These are phyloP conservation scores for Nepenthes gracilis DNA, from an alignment of 148 eudicot species.

Conservation along the genomic window DNA sequence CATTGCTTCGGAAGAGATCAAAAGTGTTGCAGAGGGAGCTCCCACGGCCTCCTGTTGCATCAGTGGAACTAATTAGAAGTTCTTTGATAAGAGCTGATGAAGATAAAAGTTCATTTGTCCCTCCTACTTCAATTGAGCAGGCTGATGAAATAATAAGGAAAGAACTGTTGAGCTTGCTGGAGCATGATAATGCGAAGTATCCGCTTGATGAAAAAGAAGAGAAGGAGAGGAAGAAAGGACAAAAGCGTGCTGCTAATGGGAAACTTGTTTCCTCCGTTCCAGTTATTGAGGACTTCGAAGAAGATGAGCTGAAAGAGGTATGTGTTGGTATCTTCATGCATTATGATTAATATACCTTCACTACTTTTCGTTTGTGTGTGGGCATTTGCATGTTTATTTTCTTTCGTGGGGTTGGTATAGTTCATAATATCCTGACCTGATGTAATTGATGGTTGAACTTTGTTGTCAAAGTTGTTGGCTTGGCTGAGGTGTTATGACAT, in stretches of 20 bases:
- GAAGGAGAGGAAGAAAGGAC: constrained; percentile 80
- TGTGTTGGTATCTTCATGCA: not conserved
- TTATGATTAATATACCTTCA: too few species aligned
- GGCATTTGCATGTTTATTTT: not conserved
- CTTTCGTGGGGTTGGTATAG: not conserved
- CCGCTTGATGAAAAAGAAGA: constrained; percentile 70
- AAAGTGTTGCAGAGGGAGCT: constrained; percentile 98
- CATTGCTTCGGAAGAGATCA: constrained; percentile 75
- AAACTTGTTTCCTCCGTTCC: constrained; percentile 35
- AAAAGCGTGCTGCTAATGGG: constrained; percentile 52
- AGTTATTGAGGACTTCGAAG: constrained; percentile 74
- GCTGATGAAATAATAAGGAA: constrained; percentile 91
- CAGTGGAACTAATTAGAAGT: constrained; percentile 56
- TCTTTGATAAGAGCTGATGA: constrained; percentile 82
- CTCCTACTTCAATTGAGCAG: constrained; percentile 85
- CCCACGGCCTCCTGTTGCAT: constrained; percentile 83
- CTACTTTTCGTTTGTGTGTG: too few species aligned
- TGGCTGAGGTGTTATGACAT: too few species aligned
- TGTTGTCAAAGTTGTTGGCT: too few species aligned
- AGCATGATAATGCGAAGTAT: constrained; percentile 93
- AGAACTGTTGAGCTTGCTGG: constrained; percentile 72
- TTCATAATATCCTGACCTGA: too few species aligned
- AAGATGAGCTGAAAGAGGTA: constrained; percentile 79
- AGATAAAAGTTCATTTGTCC: constrained; percentile 94
- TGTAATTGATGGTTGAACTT: too few species aligned